Evolutionary conservation across 108 stramenopile genomes (phyloP).

Genomic region (Epipyxis sp.): DNA sequence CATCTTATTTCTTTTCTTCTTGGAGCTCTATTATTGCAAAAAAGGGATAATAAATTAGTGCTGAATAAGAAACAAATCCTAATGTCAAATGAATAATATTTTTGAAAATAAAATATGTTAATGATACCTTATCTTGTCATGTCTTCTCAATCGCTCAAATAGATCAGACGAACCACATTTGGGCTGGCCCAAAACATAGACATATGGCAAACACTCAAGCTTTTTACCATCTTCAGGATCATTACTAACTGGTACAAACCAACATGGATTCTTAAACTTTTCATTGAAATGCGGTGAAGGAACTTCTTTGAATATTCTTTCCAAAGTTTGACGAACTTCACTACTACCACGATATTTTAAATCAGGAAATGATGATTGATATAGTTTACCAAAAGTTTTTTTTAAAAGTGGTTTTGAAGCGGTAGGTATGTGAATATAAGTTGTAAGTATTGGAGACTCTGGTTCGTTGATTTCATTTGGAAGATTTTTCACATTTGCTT

Average conservation of each 20-base stretch:
- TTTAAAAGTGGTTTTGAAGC: too few relatives aligned
- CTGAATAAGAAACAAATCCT: too few relatives aligned
- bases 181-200: constrained; percentile 33
- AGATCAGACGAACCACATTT: constrained; percentile 32
- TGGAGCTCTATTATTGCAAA: constrained; percentile 18
- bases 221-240: background rate
- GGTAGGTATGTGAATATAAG: too few relatives aligned
- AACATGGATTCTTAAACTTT: constrained; percentile 29
- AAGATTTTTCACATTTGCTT: too few relatives aligned
- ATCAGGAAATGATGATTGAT: too few relatives aligned
- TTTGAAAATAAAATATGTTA: too few relatives aligned
- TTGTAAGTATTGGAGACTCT: too few relatives aligned
- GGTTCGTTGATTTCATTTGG: too few relatives aligned
- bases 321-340: background rate
- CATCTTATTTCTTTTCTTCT: constrained; percentile 18
- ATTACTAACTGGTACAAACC: too few relatives aligned
- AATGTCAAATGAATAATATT: too few relatives aligned
- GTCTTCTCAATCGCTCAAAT: background rate
- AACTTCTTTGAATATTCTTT: background rate
- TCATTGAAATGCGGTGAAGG: background rate
- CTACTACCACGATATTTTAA: background rate
- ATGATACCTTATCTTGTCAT: background rate
- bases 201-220: constrained; percentile 8
- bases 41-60: too few relatives aligned
- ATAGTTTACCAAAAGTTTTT: too few relatives aligned